Evolutionary conservation across 164 flowering plant genomes (phyloP), one percentile per base, ranked within the genome.

Genomic region (Magnolia officinalis): DNA sequence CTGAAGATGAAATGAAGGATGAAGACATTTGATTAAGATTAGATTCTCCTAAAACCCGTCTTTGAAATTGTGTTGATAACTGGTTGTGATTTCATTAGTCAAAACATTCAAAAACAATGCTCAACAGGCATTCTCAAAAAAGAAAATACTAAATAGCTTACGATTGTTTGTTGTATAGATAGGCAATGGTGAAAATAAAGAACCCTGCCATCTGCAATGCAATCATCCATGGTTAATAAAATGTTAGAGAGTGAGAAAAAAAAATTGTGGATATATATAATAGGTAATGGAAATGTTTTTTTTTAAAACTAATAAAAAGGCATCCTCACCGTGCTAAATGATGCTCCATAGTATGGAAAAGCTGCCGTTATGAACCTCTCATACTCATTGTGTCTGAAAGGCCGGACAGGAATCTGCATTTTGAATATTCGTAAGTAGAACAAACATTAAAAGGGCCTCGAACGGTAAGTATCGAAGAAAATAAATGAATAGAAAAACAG

Each of bases 361-460:
- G 99, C 99, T 24, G 98, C 78, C 1, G 98, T 83, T 61, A 96
- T 89, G 78, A 96, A 96, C 79, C 99, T 90, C 76, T 96, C 99
- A 55, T 91, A 96, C 83, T 96, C 99, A 73, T 96, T 91, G 88
- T 96, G 99, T 83, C 89, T 90, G 86, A 86, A 96, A 24, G 98
- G 99, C 45, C 98, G 85, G 21, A 96, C 99, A 14, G 98, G 99
- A 83, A 94, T 94, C 99, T 96, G 95, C 83, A 86, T 77, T 68
- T 72, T 55, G 61, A 55, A 55, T 55, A 10, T 55, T 55, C 2
- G 18, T 8, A 0, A 13, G 61, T 16, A 55, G 13, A 13, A 10
- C 26, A 76, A 65, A 20, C 37, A 24, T 65, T n/a, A 65, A 63
- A 65, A 65, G 19, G 45, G 45, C 45, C 45, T 37, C 45, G 6